A percentile compares a stretch with the other conserved stretches of the same genome.
Evolutionary conservation across 1,284 basidiomycete species (phyloP).

Genomic region (Tilletia setariae): DNA sequence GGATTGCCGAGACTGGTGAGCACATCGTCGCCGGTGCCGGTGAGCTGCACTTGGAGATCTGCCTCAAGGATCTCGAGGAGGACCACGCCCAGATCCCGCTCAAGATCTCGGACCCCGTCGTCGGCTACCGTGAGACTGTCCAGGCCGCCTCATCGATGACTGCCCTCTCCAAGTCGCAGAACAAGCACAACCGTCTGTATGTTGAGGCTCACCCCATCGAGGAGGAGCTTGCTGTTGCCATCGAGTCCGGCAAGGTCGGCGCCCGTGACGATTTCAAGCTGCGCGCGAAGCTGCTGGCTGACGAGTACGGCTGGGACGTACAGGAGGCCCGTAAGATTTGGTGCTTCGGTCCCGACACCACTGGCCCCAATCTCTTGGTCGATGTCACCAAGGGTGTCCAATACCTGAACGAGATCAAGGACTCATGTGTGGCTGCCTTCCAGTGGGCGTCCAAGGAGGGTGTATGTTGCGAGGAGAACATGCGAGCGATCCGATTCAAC

Average conservation of each 20-base stretch:
- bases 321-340: slow-evolving; percentile 99
- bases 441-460: slow-evolving; percentile 90
- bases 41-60: slow-evolving; percentile 98
- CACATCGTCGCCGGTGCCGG: slow-evolving; percentile 99
- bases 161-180: slow-evolving; percentile 98
- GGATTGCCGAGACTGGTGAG: slow-evolving; percentile 88
- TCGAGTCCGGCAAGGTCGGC: slow-evolving; percentile 81
- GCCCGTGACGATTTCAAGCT: slow-evolving; percentile 96
- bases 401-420: slow-evolving; percentile 84
- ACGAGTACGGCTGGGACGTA: slow-evolving; percentile 97
- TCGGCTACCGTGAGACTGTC: slow-evolving; percentile 97
- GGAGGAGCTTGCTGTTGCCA: slow-evolving; percentile 89
- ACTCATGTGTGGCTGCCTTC: slow-evolving; percentile 98
- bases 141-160: slow-evolving; percentile 92
- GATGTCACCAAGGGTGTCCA: slow-evolving; percentile 97
- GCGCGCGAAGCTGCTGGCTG: slow-evolving; percentile 91
- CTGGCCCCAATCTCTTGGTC: slow-evolving; percentile 92
- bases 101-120: slow-evolving; percentile 98
- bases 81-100: slow-evolving; percentile 99
- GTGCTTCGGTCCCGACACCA: slow-evolving; percentile 99
- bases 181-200: slow-evolving; percentile 99
- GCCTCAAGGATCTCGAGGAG: slow-evolving; percentile 98
- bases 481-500: slow-evolving; percentile 97
- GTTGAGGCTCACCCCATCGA: slow-evolving; percentile 88
- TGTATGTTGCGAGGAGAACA: slow-evolving; percentile 92